Base-by-base conservation (phyloP, 1,284 basidiomycete species). In the Ustilago xerochloae region DNA sequence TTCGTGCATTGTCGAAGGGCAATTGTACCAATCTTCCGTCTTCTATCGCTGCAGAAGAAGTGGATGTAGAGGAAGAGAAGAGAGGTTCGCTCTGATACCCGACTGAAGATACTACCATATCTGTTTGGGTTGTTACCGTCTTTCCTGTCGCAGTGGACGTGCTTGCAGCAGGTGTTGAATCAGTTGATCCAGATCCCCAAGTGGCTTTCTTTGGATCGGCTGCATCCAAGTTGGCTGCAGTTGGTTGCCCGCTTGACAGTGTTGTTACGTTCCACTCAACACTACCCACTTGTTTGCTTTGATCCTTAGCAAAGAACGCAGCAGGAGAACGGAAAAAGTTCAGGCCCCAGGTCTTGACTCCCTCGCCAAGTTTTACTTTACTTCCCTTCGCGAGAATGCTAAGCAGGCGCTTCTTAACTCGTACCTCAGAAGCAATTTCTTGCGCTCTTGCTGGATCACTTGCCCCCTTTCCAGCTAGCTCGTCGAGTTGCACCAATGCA, bases 21-120 rank as follows among this genome's bases (percentile, higher is more conserved):
- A 77, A 51, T 4, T 48, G 35, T 6, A 60, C 38, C 13, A 69
- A 29, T 16, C 41, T 41, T 2, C 64, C 64, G 1, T 63, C 33
- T 7, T 58, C 30, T 2, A 68, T 50, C 8, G 55, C 35, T 2
- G 36, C 20, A 6, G 35, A 4, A 6, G 41, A 22, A 1, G 28
- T 5, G 2, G 57, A 20, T 3, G 53, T 28, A 1, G 46, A 32
- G 10, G 58, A 1, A 18, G 63, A 46, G 50, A 32, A 54, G 2
- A 88, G 79, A 2, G 91, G 89, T 52, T 92, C 92, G 0, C 90
- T 89, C 53, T 89, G 89, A 85, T 97, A 97, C 13, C 96, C 96
- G 6, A 98, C 90, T 13, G 92, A 92, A 20, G 94, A 92, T 32
- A 97, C 87, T 13, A 97, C 90, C 69, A 97, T 88, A 68, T 92